Conservation (phyloP, 2,329 filamentous ascomycete species). For the Periconia sp. region DNA sequence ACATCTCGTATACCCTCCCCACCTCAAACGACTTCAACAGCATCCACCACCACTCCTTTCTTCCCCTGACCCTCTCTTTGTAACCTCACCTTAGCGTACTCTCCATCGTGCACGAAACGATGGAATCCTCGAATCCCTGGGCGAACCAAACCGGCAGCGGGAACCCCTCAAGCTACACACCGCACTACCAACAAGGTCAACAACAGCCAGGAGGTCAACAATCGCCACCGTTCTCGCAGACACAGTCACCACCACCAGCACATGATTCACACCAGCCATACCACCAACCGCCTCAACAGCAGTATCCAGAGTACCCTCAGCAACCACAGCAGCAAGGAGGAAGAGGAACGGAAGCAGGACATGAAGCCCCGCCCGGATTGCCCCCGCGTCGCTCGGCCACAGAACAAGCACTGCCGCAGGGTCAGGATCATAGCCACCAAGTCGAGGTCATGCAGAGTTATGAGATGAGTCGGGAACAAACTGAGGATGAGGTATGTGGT, state of each 20-base stretch:
- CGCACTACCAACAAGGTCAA: not conserved
- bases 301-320: not conserved
- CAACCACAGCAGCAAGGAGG: not conserved
- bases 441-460: constrained; percentile 47
- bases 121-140: not conserved
- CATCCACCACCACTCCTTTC: not conserved
- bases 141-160: not conserved
- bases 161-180: not conserved
- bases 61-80: not conserved
- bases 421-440: constrained; percentile 46
- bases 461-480: constrained; percentile 32
- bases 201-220: not conserved
- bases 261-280: not conserved
- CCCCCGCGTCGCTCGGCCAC: constrained; percentile 34
- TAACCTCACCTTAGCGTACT: not conserved
- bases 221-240: not conserved
- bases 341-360: not conserved
- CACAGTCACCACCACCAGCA: not conserved
- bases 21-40: not conserved
- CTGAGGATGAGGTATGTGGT: constrained; percentile 35
- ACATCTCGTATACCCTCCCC: not conserved
- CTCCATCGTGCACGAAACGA: not conserved
- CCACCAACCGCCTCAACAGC: not conserved
- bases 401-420: constrained; percentile 44
- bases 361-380: constrained; percentile 21